Base-by-base conservation (phyloP, 305 asterid species). In the Rubia tinctorum region DNA sequence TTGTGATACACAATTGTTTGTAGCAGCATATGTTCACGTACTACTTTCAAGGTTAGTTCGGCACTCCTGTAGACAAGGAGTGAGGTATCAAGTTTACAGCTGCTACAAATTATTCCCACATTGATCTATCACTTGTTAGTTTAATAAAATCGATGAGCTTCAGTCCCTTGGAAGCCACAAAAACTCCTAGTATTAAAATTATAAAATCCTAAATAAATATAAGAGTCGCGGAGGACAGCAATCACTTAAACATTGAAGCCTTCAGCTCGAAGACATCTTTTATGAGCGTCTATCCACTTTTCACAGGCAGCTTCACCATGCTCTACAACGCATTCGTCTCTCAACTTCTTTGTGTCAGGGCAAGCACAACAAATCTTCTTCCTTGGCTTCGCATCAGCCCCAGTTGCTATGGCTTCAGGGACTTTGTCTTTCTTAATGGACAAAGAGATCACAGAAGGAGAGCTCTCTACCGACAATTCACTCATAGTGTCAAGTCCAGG, bases 291-390 rank as follows among this genome's bases (percentile, higher is more conserved):
- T 0, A 92, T 92, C 95, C 89, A 92, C 82, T 92, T 94, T 66
- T 69, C 89, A 76, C 99, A 94, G 23, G 91, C 83, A 15, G 85
- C 30, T 88, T 94, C 98, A 1, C 98, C 97, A 47, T 92, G 87
- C 86, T 88, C 87, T 73, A 94, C 95, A 1, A 94, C 69, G 72
- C 99, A 94, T 82, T 94, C 97, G 58, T 94, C 98, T 69, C 97
- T 88, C 77, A 88, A 81, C 88, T 80, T 85, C 87, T 92, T 94
- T 22, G 98, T 94, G 13, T 90, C 98, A 1, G 99, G 99, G 85
- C 97, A 94, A 64, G 99, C 98, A 43, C 98, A 94, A 12, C 98
- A 94, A 14, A 94, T 92, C 87, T 86, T 94, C 91, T 91, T 91
- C 88, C 87, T 92, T 27, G 93, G 99, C 88, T 92, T 94, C 40